Percentiles rank a stretch among this genome's conserved stretches.
phyloP scores from a whole-genome alignment of 768 basidiomycete species.

The Solioccasus polychromus region DNA sequence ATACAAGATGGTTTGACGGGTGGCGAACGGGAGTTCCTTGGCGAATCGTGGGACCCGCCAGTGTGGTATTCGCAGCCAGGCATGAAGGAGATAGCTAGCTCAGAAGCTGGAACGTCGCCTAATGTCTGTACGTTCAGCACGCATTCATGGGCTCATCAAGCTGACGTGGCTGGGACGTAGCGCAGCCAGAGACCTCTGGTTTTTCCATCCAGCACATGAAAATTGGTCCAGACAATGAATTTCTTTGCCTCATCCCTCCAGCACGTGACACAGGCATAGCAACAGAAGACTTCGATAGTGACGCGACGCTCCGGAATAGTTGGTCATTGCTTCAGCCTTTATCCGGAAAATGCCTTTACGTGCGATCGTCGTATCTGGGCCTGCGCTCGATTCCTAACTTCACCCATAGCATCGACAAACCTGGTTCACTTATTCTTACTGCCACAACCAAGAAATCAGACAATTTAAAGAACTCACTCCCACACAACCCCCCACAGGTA shows the following conservation, averaged over 20 bases:
- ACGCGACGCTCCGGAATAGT: slow-evolving; percentile 67
- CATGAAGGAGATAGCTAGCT: slow-evolving; percentile 61
- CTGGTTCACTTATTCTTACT: slow-evolving; percentile 98
- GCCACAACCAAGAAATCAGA: slow-evolving; percentile 91
- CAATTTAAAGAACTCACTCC: slow-evolving; percentile 88
- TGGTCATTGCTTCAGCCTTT: slow-evolving; percentile 83
- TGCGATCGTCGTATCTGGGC: slow-evolving; percentile 44
- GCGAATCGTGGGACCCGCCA: slow-evolving; percentile 51
- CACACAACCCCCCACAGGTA: slow-evolving; percentile 66
- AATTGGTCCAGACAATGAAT: slow-evolving; percentile 65
- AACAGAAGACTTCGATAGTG: slow-evolving; percentile 54
- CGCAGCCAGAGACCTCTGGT: slow-evolving; percentile 28
- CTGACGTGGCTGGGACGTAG: slow-evolving; percentile 16
- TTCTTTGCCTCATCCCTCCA: slow-evolving; percentile 77
- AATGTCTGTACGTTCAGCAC: slow-evolving; percentile 38
- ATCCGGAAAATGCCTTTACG: slow-evolving; percentile 80
- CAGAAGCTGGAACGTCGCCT: slow-evolving; percentile 35
- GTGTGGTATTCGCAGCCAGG: slow-evolving; percentile 37
- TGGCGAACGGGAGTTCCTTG: slow-evolving; percentile 75
- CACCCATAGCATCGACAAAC: slow-evolving; percentile 69
- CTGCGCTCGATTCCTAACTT: slow-evolving; percentile 30
- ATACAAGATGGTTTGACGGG: slow-evolving; percentile 67
- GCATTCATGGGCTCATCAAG: slow-evolving; percentile 7
- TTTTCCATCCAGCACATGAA: slow-evolving; percentile 72
- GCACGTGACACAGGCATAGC: slow-evolving; percentile 44